These are phyloP conservation scores for Cardamine chenopodiifolia DNA, from an alignment of 345 rosid genomes.

Conservation along the genomic window DNA sequence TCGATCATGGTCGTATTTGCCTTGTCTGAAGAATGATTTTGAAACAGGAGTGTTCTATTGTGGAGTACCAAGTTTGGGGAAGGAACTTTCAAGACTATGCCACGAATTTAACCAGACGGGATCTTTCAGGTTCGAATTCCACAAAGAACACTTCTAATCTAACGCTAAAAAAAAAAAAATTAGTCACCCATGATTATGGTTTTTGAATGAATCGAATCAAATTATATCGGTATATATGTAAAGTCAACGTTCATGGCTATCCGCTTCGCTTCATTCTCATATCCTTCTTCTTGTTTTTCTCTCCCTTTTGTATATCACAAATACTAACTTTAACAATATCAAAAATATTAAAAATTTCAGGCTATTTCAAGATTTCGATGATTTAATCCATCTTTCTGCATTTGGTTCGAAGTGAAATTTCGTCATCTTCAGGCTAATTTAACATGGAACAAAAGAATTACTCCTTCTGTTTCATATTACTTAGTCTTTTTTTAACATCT, in stretches of 20 bases:
- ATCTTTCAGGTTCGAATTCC: constrained; percentile 38
- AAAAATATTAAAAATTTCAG: not conserved
- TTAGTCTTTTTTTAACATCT: no score
- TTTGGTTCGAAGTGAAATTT: not conserved
- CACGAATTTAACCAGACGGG: constrained; percentile 40
- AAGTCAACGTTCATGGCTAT: not conserved
- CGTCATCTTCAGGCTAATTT: not conserved
- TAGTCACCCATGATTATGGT: not conserved
- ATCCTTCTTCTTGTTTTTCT: not conserved
- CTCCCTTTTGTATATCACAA: not conserved
- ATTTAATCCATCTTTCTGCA: not conserved
- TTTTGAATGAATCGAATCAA: not conserved
- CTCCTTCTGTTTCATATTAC: no score
- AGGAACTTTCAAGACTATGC: constrained; percentile 40
- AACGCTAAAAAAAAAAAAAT: not conserved
- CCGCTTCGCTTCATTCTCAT: not conserved
- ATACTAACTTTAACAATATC: not conserved
- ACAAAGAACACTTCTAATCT: constrained; percentile 39
- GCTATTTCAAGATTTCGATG: not conserved
- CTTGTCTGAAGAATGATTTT: not conserved
- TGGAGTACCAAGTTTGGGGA: constrained; percentile 40
- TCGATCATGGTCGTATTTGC: not conserved
- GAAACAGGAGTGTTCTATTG: constrained; percentile 43
- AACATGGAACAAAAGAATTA: not conserved
- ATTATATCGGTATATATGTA: constrained; percentile 12